Evolutionary conservation across 1,284 basidiomycete genomes (phyloP).

Genomic region (Apiotrichum brassicae): DNA sequence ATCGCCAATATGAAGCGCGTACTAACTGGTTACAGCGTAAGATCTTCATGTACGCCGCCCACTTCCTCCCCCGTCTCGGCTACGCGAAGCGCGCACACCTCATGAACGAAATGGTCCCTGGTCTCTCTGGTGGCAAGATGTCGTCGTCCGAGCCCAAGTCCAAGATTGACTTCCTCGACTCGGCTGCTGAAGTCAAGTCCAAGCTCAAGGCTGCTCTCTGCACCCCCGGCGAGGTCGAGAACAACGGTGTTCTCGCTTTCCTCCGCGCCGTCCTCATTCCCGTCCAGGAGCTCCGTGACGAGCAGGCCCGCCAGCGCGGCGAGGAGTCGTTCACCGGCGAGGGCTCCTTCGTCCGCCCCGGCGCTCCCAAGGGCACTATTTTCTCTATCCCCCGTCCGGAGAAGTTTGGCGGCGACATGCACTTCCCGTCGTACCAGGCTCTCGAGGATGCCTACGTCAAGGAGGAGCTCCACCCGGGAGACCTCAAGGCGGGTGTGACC

Average conservation of each 20-base stretch:
- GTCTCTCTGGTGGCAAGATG: conserved; percentile 93
- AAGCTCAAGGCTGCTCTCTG: conserved; percentile 94
- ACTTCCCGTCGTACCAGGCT: conserved; percentile 63
- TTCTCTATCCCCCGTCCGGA: conserved; percentile 71
- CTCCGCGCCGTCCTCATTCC: conserved; percentile 83
- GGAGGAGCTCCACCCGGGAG: conserved; percentile 78
- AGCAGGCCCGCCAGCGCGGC: conserved; percentile 46
- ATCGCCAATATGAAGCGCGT: neutral
- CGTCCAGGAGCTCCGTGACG: conserved; percentile 66
- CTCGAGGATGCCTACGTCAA: conserved; percentile 71
- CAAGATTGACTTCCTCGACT: conserved; percentile 96
- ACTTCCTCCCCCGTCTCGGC: conserved; percentile 86
- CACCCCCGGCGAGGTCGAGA: conserved; percentile 82
- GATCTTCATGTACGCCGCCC: conserved; percentile 97
- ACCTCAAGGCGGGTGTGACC: conserved; percentile 78
- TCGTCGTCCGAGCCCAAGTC: conserved; percentile 94
- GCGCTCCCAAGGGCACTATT: conserved; percentile 73
- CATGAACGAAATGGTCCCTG: conserved; percentile 99
- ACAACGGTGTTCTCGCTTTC: conserved; percentile 90
- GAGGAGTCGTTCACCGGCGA: conserved; percentile 31
- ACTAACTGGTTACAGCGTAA: conserved; percentile 61
- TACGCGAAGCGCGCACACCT: conserved; percentile 93
- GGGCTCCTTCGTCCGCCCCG: conserved; percentile 57
- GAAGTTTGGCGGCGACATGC: conserved; percentile 76
- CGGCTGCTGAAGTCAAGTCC: conserved; percentile 70